Conservation (phyloP, 352 stramenopile species). For the Pythium utonaiense region DNA sequence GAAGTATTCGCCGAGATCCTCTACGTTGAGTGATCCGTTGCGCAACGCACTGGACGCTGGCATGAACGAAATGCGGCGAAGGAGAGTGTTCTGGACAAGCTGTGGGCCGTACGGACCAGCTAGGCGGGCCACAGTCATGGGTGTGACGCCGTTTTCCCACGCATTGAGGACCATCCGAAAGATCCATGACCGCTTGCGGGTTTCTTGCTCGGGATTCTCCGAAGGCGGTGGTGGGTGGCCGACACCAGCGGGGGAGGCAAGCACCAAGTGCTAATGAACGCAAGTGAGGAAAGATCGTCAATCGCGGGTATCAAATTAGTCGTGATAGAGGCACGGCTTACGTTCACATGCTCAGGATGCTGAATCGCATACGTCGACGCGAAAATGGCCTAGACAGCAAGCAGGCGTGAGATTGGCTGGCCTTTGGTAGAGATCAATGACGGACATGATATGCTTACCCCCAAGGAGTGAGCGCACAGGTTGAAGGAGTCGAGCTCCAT, state of each 20-base stretch:
- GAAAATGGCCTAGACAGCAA: constrained; percentile 61
- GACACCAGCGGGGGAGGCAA: constrained; percentile 72
- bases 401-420: background rate
- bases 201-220: constrained; percentile 35
- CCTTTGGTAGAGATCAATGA: background rate
- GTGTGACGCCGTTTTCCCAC: constrained; percentile 69
- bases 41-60: constrained; percentile 63
- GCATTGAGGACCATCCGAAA: constrained; percentile 43
- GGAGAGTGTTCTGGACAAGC: constrained; percentile 66
- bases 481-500: constrained; percentile 67
- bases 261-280: constrained; percentile 53
- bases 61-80: constrained; percentile 74
- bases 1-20: constrained; percentile 69
- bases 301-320: no score
- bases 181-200: constrained; percentile 46
- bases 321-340: no score
- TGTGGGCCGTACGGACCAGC: constrained; percentile 75
- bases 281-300: background rate
- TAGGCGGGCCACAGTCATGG: constrained; percentile 69
- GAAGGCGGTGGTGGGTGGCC: constrained; percentile 45
- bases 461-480: constrained; percentile 80
- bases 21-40: constrained; percentile 54
- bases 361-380: constrained; percentile 68
- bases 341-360: constrained; percentile 56
- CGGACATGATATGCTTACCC: constrained; percentile 30